A percentile compares a stretch with the other conserved stretches of the same genome.
Evolutionary conservation across 805 yeast genomes (phyloP).

Genomic region (Lipomyces chichibuensis): DNA sequence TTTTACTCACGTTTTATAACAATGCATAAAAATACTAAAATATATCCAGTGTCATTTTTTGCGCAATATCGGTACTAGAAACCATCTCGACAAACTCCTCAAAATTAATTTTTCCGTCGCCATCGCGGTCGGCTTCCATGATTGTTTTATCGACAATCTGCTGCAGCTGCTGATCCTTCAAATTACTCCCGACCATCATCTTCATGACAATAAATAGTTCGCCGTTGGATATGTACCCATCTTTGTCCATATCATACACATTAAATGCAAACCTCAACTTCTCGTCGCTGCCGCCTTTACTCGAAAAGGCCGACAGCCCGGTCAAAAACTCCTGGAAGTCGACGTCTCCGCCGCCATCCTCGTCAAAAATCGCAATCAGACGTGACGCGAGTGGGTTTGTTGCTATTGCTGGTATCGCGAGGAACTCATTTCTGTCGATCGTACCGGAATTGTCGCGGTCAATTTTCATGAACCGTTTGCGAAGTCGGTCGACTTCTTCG

Average conservation of each 20-base stretch:
- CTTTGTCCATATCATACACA: constrained; percentile 93
- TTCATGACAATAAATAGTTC: constrained; percentile 89
- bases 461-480: constrained; percentile 91
- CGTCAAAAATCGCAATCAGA: constrained; percentile 91
- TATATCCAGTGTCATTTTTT: constrained; percentile 39
- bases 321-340: constrained; percentile 94
- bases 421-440: constrained; percentile 85
- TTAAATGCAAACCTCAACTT: constrained; percentile 87
- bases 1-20: not conserved
- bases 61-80: constrained; percentile 43
- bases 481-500: constrained; percentile 87
- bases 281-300: constrained; percentile 77
- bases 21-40: constrained; percentile 23
- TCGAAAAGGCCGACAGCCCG: constrained; percentile 84
- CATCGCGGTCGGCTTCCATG: constrained; percentile 86
- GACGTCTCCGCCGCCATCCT: constrained; percentile 87
- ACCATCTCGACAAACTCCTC: constrained; percentile 72
- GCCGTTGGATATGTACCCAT: constrained; percentile 93
- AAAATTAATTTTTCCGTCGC: constrained; percentile 82
- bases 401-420: constrained; percentile 89
- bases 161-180: constrained; percentile 84
- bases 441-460: constrained; percentile 93
- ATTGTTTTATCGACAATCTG: constrained; percentile 95
- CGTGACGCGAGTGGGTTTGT: constrained; percentile 88
- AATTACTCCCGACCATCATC: constrained; percentile 94